These are phyloP conservation scores for Abelmoschus esculentus DNA, from an alignment of 345 rosid genomes.

Conservation along the genomic window DNA sequence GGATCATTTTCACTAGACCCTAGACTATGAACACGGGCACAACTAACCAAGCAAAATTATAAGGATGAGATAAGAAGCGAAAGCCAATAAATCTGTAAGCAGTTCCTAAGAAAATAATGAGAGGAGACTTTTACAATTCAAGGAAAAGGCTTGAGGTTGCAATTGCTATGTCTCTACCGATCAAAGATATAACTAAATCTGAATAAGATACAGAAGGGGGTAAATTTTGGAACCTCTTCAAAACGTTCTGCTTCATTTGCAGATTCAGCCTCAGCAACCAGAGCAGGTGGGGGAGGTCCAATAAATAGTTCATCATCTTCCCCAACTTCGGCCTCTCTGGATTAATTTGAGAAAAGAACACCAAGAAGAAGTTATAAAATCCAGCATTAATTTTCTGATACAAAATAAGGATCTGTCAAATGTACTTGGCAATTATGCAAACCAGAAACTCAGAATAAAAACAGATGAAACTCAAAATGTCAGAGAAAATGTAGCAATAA, in stretches of 20 bases:
- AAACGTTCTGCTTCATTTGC: slow-evolving; percentile 94
- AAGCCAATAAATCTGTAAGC: background rate
- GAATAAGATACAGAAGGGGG: background rate
- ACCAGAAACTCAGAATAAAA: background rate
- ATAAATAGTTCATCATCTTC: slow-evolving; percentile 71
- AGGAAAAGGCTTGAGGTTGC: background rate
- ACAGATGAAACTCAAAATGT: background rate
- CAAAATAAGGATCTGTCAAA: background rate
- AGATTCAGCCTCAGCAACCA: slow-evolving; percentile 85
- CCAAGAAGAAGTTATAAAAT: slow-evolving; percentile 2
- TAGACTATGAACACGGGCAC: background rate
- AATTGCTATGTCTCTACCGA: background rate
- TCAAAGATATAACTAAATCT: slow-evolving; percentile 1
- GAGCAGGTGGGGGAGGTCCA: slow-evolving; percentile 86
- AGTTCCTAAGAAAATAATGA: background rate
- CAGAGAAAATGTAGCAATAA: background rate
- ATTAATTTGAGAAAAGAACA: slow-evolving; percentile 15
- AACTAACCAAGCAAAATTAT: background rate
- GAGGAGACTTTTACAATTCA: background rate
- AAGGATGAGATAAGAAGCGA: background rate
- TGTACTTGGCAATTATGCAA: background rate
- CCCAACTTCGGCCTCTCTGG: slow-evolving; percentile 78
- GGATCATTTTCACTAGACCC: background rate
- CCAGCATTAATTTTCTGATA: background rate
- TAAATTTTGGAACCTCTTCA: slow-evolving; percentile 59